Evolutionary conservation across 208 protist genomes (phyloP).

Genomic region (Acanthamoeba quina): DNA sequence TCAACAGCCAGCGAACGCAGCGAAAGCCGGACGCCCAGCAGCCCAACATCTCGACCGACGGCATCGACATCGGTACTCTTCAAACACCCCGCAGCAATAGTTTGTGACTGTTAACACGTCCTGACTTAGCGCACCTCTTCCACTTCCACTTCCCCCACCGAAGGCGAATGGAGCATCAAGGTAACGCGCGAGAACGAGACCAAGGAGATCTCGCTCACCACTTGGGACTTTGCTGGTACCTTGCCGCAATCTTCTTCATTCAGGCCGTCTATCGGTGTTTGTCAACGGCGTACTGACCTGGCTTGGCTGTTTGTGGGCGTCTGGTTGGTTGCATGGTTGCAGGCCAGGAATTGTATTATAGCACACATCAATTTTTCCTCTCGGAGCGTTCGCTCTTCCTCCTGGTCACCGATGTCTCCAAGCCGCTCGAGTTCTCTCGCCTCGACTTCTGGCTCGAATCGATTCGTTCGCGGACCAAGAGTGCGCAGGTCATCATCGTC

Average conservation of each 20-base stretch:
- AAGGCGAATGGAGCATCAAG: constrained; percentile 36
- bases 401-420: constrained; percentile 31
- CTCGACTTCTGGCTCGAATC: constrained; percentile 68
- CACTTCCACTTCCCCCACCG: neutral
- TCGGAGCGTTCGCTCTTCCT: constrained; percentile 69
- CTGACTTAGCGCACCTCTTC: no score
- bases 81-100: no score
- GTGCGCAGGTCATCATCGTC: constrained; percentile 57
- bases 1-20: neutral
- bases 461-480: constrained; percentile 35
- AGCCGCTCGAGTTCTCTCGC: constrained; percentile 41
- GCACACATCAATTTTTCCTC: constrained; percentile 72
- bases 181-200: constrained; percentile 17
- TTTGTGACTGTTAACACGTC: no score
- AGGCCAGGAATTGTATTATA: constrained; percentile 72
- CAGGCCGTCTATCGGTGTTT: no score
- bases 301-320: neutral
- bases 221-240: constrained; percentile 68
- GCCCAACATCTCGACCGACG: constrained; percentile 62
- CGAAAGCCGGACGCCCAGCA: constrained; percentile 7
- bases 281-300: neutral
- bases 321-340: neutral
- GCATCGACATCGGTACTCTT: constrained; percentile 57
- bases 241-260: neutral
- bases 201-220: constrained; percentile 48